These are phyloP conservation scores for Cucumis cinereus DNA, from an alignment of 306 rosid genomes.

Conservation along the genomic window DNA sequence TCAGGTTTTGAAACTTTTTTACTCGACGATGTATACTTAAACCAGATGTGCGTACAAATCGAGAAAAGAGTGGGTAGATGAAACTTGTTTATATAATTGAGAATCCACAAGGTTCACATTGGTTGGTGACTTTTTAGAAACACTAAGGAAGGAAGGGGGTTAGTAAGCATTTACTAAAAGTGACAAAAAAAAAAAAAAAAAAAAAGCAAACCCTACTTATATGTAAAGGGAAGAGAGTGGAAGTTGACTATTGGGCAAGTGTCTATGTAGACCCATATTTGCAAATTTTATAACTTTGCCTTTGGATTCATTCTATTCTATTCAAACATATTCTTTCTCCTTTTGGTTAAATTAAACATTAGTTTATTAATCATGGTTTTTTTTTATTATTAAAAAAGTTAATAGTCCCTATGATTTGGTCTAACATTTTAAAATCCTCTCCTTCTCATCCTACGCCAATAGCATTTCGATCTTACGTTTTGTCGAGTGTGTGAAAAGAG, in stretches of 20 bases:
- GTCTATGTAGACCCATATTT: neutral
- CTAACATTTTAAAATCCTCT: neutral
- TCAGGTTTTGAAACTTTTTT: too few relatives aligned
- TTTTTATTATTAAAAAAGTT: too few relatives aligned
- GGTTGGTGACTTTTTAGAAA: slow-evolving; percentile 2
- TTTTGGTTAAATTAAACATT: neutral
- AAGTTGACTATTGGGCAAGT: neutral
- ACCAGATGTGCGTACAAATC: too few relatives aligned
- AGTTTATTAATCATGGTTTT: neutral
- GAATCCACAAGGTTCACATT: neutral
- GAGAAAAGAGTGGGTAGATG: neutral
- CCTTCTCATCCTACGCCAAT: neutral
- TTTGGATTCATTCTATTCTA: neutral
- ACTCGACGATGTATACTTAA: too few relatives aligned
- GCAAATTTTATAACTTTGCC: neutral
- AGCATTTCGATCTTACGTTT: neutral
- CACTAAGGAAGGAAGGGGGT: neutral
- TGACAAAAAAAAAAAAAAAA: too few relatives aligned
- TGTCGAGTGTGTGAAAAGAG: neutral
- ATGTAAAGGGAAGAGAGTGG: neutral
- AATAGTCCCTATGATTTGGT: neutral
- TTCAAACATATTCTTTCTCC: neutral
- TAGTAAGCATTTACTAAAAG: slow-evolving; percentile 3
- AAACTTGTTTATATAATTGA: neutral
- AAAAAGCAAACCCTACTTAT: neutral